phyloP scores from a whole-genome alignment of 495 filamentous ascomycete species.

The Hypoxylon cercidicola region DNA sequence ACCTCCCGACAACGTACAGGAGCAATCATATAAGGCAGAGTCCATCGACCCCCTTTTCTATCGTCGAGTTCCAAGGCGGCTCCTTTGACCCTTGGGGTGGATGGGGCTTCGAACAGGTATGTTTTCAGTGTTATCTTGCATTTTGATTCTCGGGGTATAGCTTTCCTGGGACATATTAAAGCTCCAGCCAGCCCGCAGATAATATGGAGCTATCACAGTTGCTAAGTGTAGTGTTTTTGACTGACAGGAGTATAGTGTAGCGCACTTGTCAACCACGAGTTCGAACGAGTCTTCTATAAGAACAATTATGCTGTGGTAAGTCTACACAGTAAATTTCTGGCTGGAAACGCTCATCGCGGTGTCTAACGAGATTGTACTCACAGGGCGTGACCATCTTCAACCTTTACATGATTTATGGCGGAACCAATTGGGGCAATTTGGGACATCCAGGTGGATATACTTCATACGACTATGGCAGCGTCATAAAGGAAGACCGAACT shows the following conservation, averaged over 20 bases:
- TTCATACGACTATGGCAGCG: conserved; percentile 76
- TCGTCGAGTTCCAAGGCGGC: conserved; percentile 82
- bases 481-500: conserved; percentile 71
- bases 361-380: conserved; percentile 23
- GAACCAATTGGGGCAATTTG: conserved; percentile 89
- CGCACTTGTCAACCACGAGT: conserved; percentile 71
- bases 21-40: conserved; percentile 65
- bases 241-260: conserved; percentile 56
- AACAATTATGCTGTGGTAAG: conserved; percentile 76
- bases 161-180: background rate
- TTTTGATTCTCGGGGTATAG: background rate
- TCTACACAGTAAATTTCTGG: conserved; percentile 37
- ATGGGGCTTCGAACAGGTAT: conserved; percentile 64
- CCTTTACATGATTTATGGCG: conserved; percentile 67
- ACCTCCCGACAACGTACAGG: conserved; percentile 58
- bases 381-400: conserved; percentile 50
- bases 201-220: too few relatives aligned
- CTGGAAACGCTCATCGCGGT: background rate
- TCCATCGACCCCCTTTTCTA: conserved; percentile 72
- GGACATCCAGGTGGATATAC: conserved; percentile 79
- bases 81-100: conserved; percentile 82
- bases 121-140: background rate
- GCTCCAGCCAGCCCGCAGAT: too few relatives aligned
- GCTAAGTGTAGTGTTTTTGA: background rate
- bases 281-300: conserved; percentile 84